These are phyloP conservation scores for Acacia crassicarpa DNA, from an alignment of 306 rosid species.

Conservation along the genomic window DNA sequence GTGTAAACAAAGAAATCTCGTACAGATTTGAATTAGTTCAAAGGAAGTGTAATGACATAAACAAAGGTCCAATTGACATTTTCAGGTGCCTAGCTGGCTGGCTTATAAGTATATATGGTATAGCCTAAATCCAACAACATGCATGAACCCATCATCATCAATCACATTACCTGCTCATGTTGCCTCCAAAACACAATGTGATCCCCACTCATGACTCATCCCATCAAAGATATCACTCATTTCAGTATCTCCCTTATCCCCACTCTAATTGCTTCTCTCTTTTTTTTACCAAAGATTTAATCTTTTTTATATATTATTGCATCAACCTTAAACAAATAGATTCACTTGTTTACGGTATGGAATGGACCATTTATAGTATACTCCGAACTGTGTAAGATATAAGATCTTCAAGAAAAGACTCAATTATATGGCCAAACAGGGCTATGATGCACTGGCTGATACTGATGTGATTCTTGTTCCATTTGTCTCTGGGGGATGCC, in stretches of 20 bases:
- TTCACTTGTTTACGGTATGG: background rate
- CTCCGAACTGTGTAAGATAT: too few species aligned
- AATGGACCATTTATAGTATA: background rate
- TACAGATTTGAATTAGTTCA: background rate
- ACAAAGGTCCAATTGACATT: background rate
- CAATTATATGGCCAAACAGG: too few species aligned
- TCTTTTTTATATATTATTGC: background rate
- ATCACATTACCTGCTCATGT: background rate
- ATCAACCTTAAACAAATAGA: too few species aligned
- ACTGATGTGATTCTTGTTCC: too few species aligned
- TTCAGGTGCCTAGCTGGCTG: constrained; percentile 1
- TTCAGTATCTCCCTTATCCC: background rate
- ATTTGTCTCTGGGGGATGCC: too few species aligned
- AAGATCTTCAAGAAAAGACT: too few species aligned
- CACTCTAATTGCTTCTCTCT: background rate
- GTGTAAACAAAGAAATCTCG: background rate
- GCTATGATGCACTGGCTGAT: too few species aligned
- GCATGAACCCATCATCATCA: constrained; percentile 1
- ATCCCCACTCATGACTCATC: background rate
- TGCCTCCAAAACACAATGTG: background rate
- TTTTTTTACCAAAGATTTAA: background rate
- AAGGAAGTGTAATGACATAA: background rate
- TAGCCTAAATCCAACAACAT: background rate
- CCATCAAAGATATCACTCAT: background rate
- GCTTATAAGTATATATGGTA: background rate